Base-by-base conservation (phyloP, 2,329 filamentous ascomycete genomes). In the Sporothrix euskadiensis region DNA sequence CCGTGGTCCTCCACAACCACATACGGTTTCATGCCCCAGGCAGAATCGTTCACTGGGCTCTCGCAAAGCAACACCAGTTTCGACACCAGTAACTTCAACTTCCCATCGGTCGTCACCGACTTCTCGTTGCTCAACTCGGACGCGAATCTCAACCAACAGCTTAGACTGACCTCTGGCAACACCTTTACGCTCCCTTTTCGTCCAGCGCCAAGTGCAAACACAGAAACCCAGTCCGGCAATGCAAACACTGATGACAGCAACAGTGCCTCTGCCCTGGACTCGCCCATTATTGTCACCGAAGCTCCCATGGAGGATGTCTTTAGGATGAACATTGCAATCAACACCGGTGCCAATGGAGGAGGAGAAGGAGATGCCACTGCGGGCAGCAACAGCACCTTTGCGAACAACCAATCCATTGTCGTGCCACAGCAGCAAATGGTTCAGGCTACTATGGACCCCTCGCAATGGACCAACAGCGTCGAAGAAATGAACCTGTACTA, bases 301-400 rank as follows among this genome's bases (percentile, higher is more conserved):
- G 47, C 47, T 14, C 47, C 30, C 26, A 69, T 54, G 66, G 66
- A 69, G 4, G 47, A 69, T 9, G n/a, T 69, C 16, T 69, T 69
- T 19, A n/a, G 19, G 16, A 54, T 56, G 47, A 32, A 54, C 6
- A 49, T 44, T 30, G 44, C 44, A 6, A 19, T 68, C 65, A 52
- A 10, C 65, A 68, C 26, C 3, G 3, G 3, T n/a, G 14, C 26
- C 41, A 35, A 2, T 3, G n/a, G 10, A 26, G 39, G 59, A 54
- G 12, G 8, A 49, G 12, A 3, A 49, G 44, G 35, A 3, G 44
- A 44, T 47, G 61, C n/a, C 26, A 22, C 14, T 6, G 7, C 8
- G 26, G 26, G 12, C 26, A 52, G 1, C 10, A 52, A 41, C 35
- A 47, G 8, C 10, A 9, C 59, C 2, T 19, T 16, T 30, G 12